Evolutionary conservation across 352 stramenopile genomes (phyloP), one percentile per base, ranked within the genome.

Genomic region (Blastocystis hominis): DNA sequence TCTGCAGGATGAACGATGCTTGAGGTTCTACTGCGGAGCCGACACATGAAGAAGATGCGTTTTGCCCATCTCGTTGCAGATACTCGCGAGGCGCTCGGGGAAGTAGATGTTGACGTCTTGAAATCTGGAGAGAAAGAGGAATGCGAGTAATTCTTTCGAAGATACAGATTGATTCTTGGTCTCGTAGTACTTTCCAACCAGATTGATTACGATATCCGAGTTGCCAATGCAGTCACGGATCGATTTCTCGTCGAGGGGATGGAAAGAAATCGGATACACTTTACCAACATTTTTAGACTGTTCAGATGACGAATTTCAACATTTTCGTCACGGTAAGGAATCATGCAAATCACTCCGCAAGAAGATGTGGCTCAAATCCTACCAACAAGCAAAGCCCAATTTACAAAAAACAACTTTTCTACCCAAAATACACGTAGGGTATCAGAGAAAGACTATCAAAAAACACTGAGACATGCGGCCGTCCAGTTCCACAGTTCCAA

Each of bases 121-220:
- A 30, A 30, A 30, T 30, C 24, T 30, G 24, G 24, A 30, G 24
- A 30, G 24, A 30, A 30, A 44, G 97, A 91, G 10, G 0, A 7
- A 7, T 40, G 54, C 47, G 47, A 55, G 47, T 76, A 59, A 20
- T 59, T 76, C 42, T 76, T 59, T n/a, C 54, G 54, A 6, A 76
- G 30, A 38, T 59, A 76, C 15, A 91, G 24, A 30, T 30, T 30
- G 24, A 30, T 30, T 30, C 24, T 30, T 30, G 24, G 24, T 30
- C 24, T 30, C 24, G 24, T 30, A 30, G 24, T 30, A 30, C 24
- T 30, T 30, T 30, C 24, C 24, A 30, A 30, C 24, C 24, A 30
- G 24, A 30, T 98, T 99, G 89, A 98, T 94, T 47, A 98, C 96
- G 86, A 98, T 91, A 88, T 98, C 95, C 46, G 93, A 94, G 90